phyloP scores from a whole-genome alignment of 202 grass and related monocot genomes.

The Cymbopogon flexuosus region DNA sequence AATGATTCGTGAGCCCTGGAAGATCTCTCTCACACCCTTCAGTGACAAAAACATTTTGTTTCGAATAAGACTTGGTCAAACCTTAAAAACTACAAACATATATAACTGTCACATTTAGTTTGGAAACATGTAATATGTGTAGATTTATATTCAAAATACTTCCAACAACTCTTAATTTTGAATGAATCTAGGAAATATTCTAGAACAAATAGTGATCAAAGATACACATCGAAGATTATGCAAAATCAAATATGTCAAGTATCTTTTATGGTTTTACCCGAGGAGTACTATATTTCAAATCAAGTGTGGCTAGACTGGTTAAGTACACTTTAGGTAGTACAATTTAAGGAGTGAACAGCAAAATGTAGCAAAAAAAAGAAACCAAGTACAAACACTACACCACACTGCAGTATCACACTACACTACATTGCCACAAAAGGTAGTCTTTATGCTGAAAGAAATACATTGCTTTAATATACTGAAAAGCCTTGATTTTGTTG shows the following conservation, averaged over 20 bases:
- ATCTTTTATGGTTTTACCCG: too few relatives aligned
- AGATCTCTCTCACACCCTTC: neutral
- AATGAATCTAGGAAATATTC: neutral
- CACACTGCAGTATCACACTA: too few relatives aligned
- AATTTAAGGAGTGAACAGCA: neutral
- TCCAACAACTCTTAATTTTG: neutral
- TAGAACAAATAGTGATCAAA: too few relatives aligned
- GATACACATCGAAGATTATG: too few relatives aligned
- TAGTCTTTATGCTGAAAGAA: neutral
- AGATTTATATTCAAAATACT: too few relatives aligned
- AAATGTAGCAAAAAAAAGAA: neutral
- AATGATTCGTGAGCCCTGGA: neutral
- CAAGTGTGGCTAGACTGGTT: neutral
- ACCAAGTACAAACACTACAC: too few relatives aligned
- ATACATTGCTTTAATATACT: neutral
- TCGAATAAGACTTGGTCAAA: neutral
- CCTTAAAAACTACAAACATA: neutral
- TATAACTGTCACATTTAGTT: neutral
- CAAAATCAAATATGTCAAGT: too few relatives aligned
- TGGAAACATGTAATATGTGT: neutral
- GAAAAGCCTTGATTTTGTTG: too few relatives aligned
- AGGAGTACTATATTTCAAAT: neutral
- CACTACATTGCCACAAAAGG: too few relatives aligned
- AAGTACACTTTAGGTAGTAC: neutral
- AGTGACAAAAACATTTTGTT: neutral